Evolutionary conservation across 1,139 yeast species (phyloP).

Genomic region (Meyerozyma smithsonii): DNA sequence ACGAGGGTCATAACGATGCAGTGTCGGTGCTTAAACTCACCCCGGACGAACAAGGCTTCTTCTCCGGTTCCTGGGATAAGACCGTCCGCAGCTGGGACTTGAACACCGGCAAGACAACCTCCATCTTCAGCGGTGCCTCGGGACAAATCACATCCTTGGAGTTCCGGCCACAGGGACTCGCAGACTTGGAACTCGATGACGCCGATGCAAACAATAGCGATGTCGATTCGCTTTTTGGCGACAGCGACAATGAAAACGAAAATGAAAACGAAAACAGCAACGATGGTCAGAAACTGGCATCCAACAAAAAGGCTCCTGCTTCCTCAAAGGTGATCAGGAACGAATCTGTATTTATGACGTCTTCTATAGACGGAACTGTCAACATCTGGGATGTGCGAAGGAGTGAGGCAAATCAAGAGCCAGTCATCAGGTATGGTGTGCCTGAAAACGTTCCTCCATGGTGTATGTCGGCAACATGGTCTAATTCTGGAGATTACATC

Average conservation of each 20-base stretch:
- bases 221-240: conserved; percentile 72
- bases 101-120: conserved; percentile 57
- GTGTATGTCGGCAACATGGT: conserved; percentile 94
- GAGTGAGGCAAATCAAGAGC: conserved; percentile 26
- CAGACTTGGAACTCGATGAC: conserved; percentile 20
- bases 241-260: conserved; percentile 42
- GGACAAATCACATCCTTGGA: conserved; percentile 81
- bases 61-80: conserved; percentile 93
- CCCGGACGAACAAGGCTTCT: conserved; percentile 51
- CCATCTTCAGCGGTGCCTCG: conserved; percentile 48
- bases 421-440: conserved; percentile 50
- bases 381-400: conserved; percentile 80
- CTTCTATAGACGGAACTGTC: conserved; percentile 80
- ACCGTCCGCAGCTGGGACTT: conserved; percentile 80
- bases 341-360: conserved; percentile 64
- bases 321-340: conserved; percentile 34
- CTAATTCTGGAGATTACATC: conserved; percentile 71
- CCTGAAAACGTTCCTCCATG: conserved; percentile 82
- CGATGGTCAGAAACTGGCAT: background rate
- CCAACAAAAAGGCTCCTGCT: conserved; percentile 10
- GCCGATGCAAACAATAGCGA: conserved; percentile 1
- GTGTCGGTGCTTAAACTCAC: conserved; percentile 70
- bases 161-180: conserved; percentile 71
- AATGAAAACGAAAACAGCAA: conserved; percentile 6
- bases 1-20: conserved; percentile 58